A percentile compares a stretch with the other conserved stretches of the same genome.
Conservation (phyloP, 352 stramenopile species). For the Phytopythium chamaehyphon region DNA sequence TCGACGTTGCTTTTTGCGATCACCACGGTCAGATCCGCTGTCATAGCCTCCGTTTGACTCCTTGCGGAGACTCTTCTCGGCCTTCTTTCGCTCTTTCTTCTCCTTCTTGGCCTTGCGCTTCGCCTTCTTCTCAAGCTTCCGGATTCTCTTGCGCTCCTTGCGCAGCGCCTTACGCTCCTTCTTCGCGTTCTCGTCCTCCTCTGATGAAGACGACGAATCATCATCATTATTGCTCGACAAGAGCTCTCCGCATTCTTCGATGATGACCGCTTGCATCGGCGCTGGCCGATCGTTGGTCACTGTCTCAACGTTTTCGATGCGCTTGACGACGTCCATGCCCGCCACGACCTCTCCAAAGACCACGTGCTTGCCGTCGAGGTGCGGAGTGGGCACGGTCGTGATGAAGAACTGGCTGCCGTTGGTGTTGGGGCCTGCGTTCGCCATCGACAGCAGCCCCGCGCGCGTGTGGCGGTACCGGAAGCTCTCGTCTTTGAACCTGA, state of each 20-base stretch:
- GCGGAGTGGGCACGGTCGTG: slow-evolving; percentile 83
- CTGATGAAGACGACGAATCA: slow-evolving; percentile 9
- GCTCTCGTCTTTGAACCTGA: slow-evolving; percentile 92
- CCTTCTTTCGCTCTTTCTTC: slow-evolving; percentile 26
- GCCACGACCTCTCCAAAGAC: slow-evolving; percentile 96
- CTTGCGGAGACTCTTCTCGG: slow-evolving; percentile 8
- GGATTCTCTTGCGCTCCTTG: slow-evolving; percentile 22
- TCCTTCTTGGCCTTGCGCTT: slow-evolving; percentile 33
- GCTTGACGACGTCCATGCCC: slow-evolving; percentile 66
- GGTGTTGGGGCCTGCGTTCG: slow-evolving; percentile 84
- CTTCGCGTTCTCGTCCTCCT: slow-evolving; percentile 11
- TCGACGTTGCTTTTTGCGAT: slow-evolving; percentile 9
- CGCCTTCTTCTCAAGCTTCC: slow-evolving; percentile 29
- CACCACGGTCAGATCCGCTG: slow-evolving; percentile 3
- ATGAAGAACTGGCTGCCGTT: slow-evolving; percentile 88
- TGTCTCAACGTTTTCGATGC: slow-evolving; percentile 91
- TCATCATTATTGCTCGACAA: slow-evolving; percentile 1
- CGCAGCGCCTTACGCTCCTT: slow-evolving; percentile 13
- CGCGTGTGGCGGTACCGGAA: slow-evolving; percentile 92
- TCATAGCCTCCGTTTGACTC: background rate
- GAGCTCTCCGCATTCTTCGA: slow-evolving; percentile 93
- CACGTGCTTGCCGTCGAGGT: slow-evolving; percentile 98
- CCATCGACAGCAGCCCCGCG: slow-evolving; percentile 94
- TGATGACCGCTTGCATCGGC: slow-evolving; percentile 86
- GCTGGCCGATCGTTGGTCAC: slow-evolving; percentile 74